Conservation (phyloP, 73 alveolate species). For the Durusdinium trenchii region DNA sequence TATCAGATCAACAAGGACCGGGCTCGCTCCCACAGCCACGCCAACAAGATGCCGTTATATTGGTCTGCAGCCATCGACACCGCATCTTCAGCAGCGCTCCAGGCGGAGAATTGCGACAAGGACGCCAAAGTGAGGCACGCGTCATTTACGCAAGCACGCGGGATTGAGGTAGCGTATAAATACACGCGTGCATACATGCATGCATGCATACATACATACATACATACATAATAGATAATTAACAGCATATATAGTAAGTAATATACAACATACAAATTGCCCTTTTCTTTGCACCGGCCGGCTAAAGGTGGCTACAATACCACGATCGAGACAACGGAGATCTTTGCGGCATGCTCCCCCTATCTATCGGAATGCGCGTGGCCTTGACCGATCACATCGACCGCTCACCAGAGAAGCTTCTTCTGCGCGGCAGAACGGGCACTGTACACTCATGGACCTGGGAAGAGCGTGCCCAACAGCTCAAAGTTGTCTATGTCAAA, state of each 20-base stretch:
- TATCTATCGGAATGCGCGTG: constrained; percentile 69
- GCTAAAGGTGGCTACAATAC: constrained; percentile 54
- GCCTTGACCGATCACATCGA: constrained; percentile 75
- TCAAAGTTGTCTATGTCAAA: constrained; percentile 2
- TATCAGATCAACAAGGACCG: constrained; percentile 74
- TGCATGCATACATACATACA: too few species aligned
- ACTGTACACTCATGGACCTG: constrained; percentile 54
- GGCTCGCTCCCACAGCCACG: background rate
- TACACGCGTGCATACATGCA: background rate
- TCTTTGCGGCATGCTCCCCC: constrained; percentile 22
- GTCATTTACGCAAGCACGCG: background rate
- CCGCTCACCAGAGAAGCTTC: constrained; percentile 43
- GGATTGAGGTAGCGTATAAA: too few species aligned
- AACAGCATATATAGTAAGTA: too few species aligned
- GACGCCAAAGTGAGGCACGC: background rate
- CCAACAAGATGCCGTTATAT: background rate
- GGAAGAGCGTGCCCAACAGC: constrained; percentile 15
- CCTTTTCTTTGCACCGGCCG: too few species aligned
- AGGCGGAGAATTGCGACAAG: background rate
- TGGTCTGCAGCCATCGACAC: constrained; percentile 18
- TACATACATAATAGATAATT: too few species aligned
- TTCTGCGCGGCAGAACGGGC: constrained; percentile 55
- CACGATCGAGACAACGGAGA: constrained; percentile 66
- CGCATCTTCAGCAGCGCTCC: background rate
- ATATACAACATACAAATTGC: too few species aligned